Base-by-base conservation (phyloP, 2,329 filamentous ascomycete species). In the Neoascochyta sp. region DNA sequence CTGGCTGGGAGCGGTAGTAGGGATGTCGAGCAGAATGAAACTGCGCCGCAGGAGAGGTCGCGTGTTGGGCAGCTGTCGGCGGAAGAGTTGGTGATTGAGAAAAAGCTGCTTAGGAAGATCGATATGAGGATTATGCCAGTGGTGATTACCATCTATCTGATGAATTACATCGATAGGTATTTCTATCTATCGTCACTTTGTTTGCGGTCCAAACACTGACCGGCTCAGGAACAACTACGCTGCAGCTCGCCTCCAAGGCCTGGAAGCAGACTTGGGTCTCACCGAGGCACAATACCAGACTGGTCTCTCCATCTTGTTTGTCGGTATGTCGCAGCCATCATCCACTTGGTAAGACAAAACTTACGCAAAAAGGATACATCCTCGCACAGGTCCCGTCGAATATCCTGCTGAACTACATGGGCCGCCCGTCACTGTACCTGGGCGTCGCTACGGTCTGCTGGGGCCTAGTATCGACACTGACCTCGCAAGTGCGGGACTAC, bases 361-460 rank as follows among this genome's bases (percentile, higher is more conserved):
- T 21, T 21, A n/a, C n/a, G n/a, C 3, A 3, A 4, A 5, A 7
- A 23, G 52, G 76, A 3, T 81, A 81, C 43, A 60, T 80, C 1
- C 56, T 78, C 9, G 78, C 80, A 70, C 76, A 81, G 49, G 57
- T 81, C 0, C 78, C 77, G 0, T 78, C 75, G 0, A 81, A 81
- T 38, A 63, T 80, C 34, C 46, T 76, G 0, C 58, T 80, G 3
- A 78, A 75, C 0, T 63, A 70, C 4, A 62, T 70, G 3, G 58
- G 76, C 16, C 64, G 68, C 7, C 76, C 76, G 1, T 73, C 71
- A 2, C 33, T 73, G 1, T 80, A 77, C 38, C 64, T 80, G 2
- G 65, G 71, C 0, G 52, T 58, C 0, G 67, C 67, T 0, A 73
- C 74, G 50, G 60, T 65, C 2, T 26, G 59, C 3, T 69, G 65